A percentile compares a stretch with the other conserved stretches of the same genome.
Evolutionary conservation across 495 filamentous ascomycete genomes (phyloP).

Genomic region (Podospora sp.): DNA sequence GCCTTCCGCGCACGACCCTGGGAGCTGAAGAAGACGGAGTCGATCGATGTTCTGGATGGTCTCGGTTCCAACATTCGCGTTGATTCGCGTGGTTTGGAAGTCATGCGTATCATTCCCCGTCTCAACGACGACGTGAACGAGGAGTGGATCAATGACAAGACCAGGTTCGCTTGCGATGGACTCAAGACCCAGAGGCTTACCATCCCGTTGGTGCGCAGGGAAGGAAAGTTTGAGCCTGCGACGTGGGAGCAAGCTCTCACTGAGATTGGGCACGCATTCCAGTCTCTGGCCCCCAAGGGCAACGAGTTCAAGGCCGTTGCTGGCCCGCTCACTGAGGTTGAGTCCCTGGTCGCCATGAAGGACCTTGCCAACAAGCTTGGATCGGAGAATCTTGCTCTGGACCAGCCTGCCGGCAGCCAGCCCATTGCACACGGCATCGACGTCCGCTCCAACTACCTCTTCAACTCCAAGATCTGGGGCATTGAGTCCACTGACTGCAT

Average conservation of each 20-base stretch:
- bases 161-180: slow-evolving; percentile 95
- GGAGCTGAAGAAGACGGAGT: slow-evolving; percentile 92
- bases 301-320: slow-evolving; percentile 97
- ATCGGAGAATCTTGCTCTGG: slow-evolving; percentile 92
- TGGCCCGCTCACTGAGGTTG: slow-evolving; percentile 85
- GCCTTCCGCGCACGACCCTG: slow-evolving; percentile 96
- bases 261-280: slow-evolving; percentile 77
- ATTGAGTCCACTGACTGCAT: slow-evolving; percentile 93
- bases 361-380: slow-evolving; percentile 93
- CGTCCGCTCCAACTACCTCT: slow-evolving; percentile 89
- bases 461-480: slow-evolving; percentile 92
- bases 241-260: slow-evolving; percentile 93
- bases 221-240: slow-evolving; percentile 84
- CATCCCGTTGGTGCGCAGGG: slow-evolving; percentile 83
- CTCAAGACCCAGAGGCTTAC: slow-evolving; percentile 92
- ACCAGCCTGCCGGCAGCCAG: slow-evolving; percentile 79
- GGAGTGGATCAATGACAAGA: slow-evolving; percentile 99
- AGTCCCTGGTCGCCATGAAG: slow-evolving; percentile 94
- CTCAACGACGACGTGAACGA: slow-evolving; percentile 98
- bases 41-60: slow-evolving; percentile 90
- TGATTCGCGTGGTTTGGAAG: slow-evolving; percentile 89
- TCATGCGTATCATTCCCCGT: slow-evolving; percentile 90
- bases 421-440: slow-evolving; percentile 93
- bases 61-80: slow-evolving; percentile 93
- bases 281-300: slow-evolving; percentile 72